phyloP scores from a whole-genome alignment of 2,329 filamentous ascomycete genomes.

The Trichoderma citrinoviride region DNA sequence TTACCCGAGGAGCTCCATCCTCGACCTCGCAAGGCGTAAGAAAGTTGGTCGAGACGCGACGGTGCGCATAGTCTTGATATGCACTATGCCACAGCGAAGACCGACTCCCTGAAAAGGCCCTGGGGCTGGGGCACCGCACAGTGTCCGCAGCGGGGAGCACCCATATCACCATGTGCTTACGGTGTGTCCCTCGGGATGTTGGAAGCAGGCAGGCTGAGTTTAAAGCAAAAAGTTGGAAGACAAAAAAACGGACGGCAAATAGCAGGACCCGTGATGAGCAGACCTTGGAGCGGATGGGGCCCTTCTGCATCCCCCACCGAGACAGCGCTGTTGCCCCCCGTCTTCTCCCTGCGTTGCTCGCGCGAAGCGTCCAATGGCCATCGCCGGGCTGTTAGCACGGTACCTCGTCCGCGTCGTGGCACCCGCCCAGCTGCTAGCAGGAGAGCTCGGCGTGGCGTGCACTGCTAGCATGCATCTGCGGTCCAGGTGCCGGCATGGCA shows the following conservation, averaged over 20 bases:
- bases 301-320: constrained; percentile 11
- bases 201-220: neutral
- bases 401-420: neutral
- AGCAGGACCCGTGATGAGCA: neutral
- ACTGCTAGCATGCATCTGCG: neutral
- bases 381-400: neutral
- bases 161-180: no score
- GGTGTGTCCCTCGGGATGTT: no score
- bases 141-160: no score
- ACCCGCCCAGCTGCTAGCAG: neutral
- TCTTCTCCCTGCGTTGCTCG: constrained; percentile 8
- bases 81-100: neutral
- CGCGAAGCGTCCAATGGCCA: neutral
- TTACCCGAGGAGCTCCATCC: constrained; percentile 15
- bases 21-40: neutral
- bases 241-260: neutral
- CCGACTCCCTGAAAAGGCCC: neutral
- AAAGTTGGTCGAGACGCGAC: neutral
- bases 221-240: neutral
- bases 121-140: neutral
- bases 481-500: neutral
- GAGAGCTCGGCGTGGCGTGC: neutral
- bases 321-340: neutral
- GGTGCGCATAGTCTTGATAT: neutral
- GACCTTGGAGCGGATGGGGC: neutral